Evolutionary conservation across 1,284 basidiomycete genomes (phyloP), one percentile per base, ranked within the genome.

Genomic region (Austropuccinia psidii): DNA sequence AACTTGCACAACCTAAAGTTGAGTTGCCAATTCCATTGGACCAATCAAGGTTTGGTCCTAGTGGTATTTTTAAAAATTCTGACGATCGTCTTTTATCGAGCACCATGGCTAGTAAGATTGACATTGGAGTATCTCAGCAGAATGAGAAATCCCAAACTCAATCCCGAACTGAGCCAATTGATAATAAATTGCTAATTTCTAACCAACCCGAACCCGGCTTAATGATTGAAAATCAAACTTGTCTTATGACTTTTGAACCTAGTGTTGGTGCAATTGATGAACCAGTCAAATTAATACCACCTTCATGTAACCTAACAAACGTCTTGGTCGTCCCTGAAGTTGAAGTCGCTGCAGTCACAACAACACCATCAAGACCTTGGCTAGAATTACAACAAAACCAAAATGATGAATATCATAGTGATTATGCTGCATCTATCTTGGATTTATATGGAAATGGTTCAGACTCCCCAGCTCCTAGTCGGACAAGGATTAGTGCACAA

Each of bases 401-500:
- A 6, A 33, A 27, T 35, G 35, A 57, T 39, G 41, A 49, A 8
- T 35, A 24, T 4, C 50, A 47, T 1, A 61, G 57, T 35, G 68
- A 72, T 49, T 72, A 61, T n/a, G 68, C 68, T 17, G 43, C 57
- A 13, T 72, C 68, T 13, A 72, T 72, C 4, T 47, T 72, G 1
- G 68, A 72, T 60, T 39, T 72, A 7, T 72, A 72, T 31, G 68
- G 35, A 2, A 2, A 37, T 35, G 55, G 49, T 7, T 31, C 52
- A 9, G 27, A 29, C n/a, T 50, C 57, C 13, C 17, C 52, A 2
- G 5, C 15, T 11, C 33, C 66, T 17, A 24, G 31, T 47, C 9
- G 41, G 1, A 13, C 21, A 17, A 24, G 15, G 54, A 17, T 31
- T 19, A 69, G 55, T 31, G 47, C 39, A 21, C 21, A 1, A 4